Conservation (phyloP, 805 yeast genomes). For the Starmera caribaea region DNA sequence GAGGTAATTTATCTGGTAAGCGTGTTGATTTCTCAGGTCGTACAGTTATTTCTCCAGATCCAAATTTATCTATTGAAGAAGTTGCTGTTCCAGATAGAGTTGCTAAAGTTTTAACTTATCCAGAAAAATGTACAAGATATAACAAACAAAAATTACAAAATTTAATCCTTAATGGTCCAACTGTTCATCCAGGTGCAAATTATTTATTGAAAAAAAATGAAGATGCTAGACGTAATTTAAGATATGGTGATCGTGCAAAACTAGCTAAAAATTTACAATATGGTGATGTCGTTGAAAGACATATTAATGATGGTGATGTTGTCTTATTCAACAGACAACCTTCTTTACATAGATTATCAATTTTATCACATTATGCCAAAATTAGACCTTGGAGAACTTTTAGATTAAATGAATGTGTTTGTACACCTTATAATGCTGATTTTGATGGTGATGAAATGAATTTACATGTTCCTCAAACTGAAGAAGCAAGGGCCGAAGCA, state of each 20-base stretch:
- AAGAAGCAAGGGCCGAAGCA: conserved; percentile 99
- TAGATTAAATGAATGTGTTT: conserved; percentile 95
- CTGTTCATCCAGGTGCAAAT: conserved; percentile 92
- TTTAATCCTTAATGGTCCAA: conserved; percentile 77
- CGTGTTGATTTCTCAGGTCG: conserved; percentile 98
- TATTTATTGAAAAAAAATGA: conserved; percentile 78
- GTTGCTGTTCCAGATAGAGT: conserved; percentile 98
- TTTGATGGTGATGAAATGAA: conserved; percentile 99
- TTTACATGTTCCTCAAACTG: conserved; percentile 97
- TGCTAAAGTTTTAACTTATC: conserved; percentile 91
- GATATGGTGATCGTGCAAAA: conserved; percentile 77
- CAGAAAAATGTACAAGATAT: conserved; percentile 88
- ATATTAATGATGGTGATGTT: conserved; percentile 93
- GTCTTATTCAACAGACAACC: conserved; percentile 97
- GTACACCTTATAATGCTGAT: conserved; percentile 99
- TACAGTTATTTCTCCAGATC: conserved; percentile 98
- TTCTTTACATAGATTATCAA: conserved; percentile 88
- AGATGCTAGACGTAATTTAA: conserved; percentile 73
- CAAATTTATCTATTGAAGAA: conserved; percentile 87
- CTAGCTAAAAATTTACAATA: conserved; percentile 67
- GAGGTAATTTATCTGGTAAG: conserved; percentile 97
- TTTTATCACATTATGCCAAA: conserved; percentile 91
- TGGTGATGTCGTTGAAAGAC: conserved; percentile 95
- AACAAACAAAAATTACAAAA: conserved; percentile 69
- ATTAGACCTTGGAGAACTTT: conserved; percentile 98